A percentile compares a stretch with the other conserved stretches of the same genome.
These are phyloP conservation scores for Chaetomium cochliodes DNA, from an alignment of 495 filamentous ascomycete genomes.

Conservation along the genomic window DNA sequence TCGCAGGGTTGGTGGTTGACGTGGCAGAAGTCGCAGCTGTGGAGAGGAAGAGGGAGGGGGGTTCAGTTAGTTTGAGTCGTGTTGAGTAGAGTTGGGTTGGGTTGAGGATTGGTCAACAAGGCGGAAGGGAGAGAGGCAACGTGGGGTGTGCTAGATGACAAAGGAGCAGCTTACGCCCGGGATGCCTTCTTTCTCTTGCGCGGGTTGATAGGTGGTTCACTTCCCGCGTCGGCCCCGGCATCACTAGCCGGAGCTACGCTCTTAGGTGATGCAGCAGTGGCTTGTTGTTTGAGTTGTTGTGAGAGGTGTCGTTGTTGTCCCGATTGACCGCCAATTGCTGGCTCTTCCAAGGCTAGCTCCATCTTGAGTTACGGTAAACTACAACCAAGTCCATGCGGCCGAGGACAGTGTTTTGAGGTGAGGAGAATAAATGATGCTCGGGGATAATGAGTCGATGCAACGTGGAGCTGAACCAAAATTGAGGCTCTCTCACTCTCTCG, in stretches of 20 bases:
- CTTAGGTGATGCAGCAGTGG: background rate
- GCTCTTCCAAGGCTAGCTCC: constrained; percentile 13
- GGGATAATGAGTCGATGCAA: background rate
- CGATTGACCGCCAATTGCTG: constrained; percentile 1
- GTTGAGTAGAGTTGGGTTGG: background rate
- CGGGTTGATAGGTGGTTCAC: constrained; percentile 36
- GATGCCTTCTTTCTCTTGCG: constrained; percentile 43
- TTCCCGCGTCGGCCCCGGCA: constrained; percentile 32
- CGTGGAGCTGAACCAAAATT: background rate
- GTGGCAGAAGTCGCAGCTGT: constrained; percentile 44
- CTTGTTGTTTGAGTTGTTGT: background rate
- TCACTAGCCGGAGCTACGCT: constrained; percentile 2
- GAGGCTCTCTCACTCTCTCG: background rate
- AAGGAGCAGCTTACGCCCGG: constrained; percentile 33
- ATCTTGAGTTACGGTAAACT: background rate
- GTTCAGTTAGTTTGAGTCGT: too few relatives aligned
- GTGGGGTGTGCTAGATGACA: background rate
- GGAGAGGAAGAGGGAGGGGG: too few relatives aligned
- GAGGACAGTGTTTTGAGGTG: background rate
- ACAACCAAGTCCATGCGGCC: constrained; percentile 3
- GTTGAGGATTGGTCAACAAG: background rate
- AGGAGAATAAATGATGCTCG: background rate
- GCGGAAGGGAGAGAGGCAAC: background rate
- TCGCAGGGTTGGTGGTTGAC: constrained; percentile 44
- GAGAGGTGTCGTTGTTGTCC: background rate